Evolutionary conservation across 805 yeast species (phyloP).

Genomic region (Isabelozyma gotoi): DNA sequence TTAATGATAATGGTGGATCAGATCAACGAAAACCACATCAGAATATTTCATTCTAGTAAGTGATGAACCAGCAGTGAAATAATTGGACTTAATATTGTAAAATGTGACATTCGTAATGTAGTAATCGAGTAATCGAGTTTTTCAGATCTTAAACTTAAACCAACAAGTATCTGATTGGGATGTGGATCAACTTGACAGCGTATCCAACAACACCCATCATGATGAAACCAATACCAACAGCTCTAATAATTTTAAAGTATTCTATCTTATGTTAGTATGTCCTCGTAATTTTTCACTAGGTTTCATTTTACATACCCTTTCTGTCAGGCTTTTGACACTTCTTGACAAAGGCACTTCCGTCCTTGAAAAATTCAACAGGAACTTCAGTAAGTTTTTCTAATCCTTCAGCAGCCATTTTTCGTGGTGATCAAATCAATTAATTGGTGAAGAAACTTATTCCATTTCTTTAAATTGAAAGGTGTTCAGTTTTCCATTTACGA

Average conservation of each 20-base stretch:
- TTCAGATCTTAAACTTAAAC: no score
- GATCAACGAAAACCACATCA: background rate
- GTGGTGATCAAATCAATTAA: background rate
- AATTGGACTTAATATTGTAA: no score
- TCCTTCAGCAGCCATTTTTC: slow-evolving; percentile 51
- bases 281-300: background rate
- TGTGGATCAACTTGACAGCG: slow-evolving; percentile 89
- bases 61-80: no score
- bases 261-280: slow-evolving; percentile 43
- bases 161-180: slow-evolving; percentile 93
- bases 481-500: slow-evolving; percentile 1
- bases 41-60: no score
- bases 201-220: slow-evolving; percentile 98
- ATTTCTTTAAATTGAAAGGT: background rate
- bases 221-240: slow-evolving; percentile 94
- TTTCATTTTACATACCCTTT: slow-evolving; percentile 56
- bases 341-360: slow-evolving; percentile 83
- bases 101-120: no score
- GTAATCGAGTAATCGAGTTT: no score
- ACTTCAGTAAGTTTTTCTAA: slow-evolving; percentile 79
- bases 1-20: background rate
- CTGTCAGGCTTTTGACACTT: slow-evolving; percentile 92
- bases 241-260: slow-evolving; percentile 83
- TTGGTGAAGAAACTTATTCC: background rate
- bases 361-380: slow-evolving; percentile 88